These are phyloP conservation scores for Verbena officinalis DNA, from an alignment of 257 asterid species.

Conservation along the genomic window DNA sequence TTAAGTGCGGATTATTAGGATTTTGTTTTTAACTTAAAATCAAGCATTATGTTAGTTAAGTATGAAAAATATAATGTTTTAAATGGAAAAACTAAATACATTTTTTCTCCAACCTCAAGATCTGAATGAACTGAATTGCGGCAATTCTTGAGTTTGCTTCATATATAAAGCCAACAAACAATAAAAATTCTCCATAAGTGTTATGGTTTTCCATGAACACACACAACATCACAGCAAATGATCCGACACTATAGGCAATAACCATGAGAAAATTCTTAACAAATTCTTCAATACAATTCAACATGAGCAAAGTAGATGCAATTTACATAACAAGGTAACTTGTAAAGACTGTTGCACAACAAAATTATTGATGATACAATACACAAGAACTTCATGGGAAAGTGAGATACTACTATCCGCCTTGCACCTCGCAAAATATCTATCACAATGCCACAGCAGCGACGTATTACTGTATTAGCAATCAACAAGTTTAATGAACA, in stretches of 20 bases:
- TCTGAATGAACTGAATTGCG: too few species aligned
- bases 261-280: not conserved
- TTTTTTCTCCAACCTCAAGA: too few species aligned
- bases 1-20: too few species aligned
- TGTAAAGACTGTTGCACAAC: constrained; percentile 10
- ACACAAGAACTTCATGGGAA: constrained; percentile 36
- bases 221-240: not conserved
- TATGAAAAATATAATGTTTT: too few species aligned
- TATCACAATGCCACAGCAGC: constrained; percentile 24
- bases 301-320: not conserved
- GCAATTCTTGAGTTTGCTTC: too few species aligned
- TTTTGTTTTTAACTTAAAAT: too few species aligned
- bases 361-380: constrained; percentile 41
- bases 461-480: constrained; percentile 1
- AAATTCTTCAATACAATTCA: too few species aligned
- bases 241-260: not conserved
- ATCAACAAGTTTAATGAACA: constrained; percentile 4
- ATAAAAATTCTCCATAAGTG: too few species aligned
- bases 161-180: too few species aligned
- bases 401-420: constrained; percentile 29
- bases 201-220: too few species aligned
- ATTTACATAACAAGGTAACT: not conserved
- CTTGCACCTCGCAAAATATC: constrained; percentile 18
- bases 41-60: too few species aligned
- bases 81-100: too few species aligned